Evolutionary conservation across 2,329 filamentous ascomycete genomes (phyloP).

Genomic region (Knoxdaviesia proteae): DNA sequence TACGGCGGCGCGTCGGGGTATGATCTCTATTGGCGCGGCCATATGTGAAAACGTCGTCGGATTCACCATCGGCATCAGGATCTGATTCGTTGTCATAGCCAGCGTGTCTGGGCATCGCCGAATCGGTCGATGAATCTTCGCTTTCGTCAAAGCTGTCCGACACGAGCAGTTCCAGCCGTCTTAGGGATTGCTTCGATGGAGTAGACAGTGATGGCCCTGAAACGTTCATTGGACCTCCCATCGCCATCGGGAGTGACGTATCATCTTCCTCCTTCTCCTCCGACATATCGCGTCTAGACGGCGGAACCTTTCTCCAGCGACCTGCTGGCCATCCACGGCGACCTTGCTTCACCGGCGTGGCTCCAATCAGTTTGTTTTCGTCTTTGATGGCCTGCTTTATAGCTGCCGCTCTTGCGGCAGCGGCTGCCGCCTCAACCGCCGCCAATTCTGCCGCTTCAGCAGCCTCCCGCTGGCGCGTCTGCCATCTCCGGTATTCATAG

Average conservation of each 20-base stretch:
- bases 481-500: slow-evolving; percentile 27
- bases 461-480: slow-evolving; percentile 19
- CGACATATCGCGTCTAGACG: slow-evolving; percentile 3
- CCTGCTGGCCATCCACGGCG: too few species aligned
- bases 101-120: too few species aligned
- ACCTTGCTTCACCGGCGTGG: too few species aligned
- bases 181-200: background rate
- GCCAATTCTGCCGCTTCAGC: slow-evolving; percentile 7
- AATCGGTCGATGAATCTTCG: too few species aligned
- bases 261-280: background rate
- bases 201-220: background rate
- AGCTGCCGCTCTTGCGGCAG: too few species aligned
- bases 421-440: too few species aligned
- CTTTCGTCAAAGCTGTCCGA: background rate
- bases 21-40: background rate
- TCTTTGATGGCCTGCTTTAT: too few species aligned
- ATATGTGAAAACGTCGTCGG: background rate
- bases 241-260: slow-evolving; percentile 1
- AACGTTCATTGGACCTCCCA: background rate
- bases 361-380: too few species aligned
- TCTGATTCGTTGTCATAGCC: background rate
- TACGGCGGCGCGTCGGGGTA: background rate
- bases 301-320: too few species aligned
- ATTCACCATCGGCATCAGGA: background rate
- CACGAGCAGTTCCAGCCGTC: background rate